These are phyloP conservation scores for Alternaria metachromatica DNA, from an alignment of 2,329 filamentous ascomycete genomes.

Conservation along the genomic window DNA sequence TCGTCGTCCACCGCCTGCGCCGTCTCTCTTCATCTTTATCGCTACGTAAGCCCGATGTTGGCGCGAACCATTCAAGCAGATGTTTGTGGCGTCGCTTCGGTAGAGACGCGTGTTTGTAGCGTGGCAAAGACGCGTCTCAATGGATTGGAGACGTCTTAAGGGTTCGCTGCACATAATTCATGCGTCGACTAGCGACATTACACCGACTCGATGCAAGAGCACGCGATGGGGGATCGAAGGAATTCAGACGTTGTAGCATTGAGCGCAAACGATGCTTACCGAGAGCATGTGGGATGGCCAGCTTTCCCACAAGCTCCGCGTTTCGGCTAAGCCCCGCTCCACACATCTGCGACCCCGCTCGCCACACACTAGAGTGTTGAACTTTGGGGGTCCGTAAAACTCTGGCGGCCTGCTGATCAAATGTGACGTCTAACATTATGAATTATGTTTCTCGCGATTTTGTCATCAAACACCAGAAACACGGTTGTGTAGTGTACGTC, in stretches of 20 bases:
- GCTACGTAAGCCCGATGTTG: neutral
- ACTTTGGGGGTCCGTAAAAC: neutral
- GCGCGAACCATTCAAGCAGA: neutral
- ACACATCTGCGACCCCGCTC: neutral
- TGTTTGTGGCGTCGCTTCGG: neutral
- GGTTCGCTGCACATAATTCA: neutral
- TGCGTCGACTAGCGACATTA: neutral
- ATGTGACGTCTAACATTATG: too few relatives aligned
- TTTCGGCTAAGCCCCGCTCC: neutral
- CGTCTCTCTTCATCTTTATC: neutral
- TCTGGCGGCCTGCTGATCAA: neutral
- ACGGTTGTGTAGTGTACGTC: conserved; percentile 13
- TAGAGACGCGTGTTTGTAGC: neutral
- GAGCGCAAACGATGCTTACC: neutral
- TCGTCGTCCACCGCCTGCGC: neutral
- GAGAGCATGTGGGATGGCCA: neutral
- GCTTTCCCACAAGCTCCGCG: too few relatives aligned
- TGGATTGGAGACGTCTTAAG: neutral
- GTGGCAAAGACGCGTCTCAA: neutral
- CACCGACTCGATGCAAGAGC: neutral
- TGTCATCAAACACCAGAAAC: neutral
- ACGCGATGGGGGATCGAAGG: neutral
- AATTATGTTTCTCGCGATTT: too few relatives aligned
- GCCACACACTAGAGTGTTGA: neutral
- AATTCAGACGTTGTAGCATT: neutral